These are phyloP conservation scores for Podospora fimiseda DNA, from an alignment of 495 filamentous ascomycete genomes.

Conservation along the genomic window DNA sequence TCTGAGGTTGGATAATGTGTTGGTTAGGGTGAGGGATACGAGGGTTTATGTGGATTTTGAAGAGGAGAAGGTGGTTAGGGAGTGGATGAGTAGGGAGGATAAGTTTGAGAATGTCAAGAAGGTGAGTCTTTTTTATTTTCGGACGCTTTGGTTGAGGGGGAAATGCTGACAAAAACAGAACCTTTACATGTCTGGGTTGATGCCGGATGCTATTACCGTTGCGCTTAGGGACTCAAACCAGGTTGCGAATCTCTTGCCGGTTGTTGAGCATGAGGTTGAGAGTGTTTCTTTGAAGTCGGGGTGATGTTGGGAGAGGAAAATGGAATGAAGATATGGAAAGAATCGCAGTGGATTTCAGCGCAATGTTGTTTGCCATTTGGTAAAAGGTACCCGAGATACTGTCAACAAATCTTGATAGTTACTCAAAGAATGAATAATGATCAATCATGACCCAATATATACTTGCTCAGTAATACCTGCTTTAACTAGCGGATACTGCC, in stretches of 20 bases:
- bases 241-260: constrained; percentile 63
- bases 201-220: constrained; percentile 64
- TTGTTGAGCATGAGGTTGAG: constrained; percentile 53
- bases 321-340: background rate
- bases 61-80: constrained; percentile 72
- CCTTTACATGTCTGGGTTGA: constrained; percentile 54
- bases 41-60: constrained; percentile 87
- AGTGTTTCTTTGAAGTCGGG: constrained; percentile 31
- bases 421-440: too few species aligned
- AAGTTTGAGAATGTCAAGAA: constrained; percentile 69
- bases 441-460: too few species aligned
- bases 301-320: background rate
- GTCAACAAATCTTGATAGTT: too few species aligned
- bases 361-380: too few species aligned
- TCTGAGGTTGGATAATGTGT: constrained; percentile 83
- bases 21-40: constrained; percentile 83
- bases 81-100: constrained; percentile 80
- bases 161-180: constrained; percentile 42
- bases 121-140: constrained; percentile 42
- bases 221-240: constrained; percentile 79
- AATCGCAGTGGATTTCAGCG: background rate
- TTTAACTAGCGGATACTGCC: too few species aligned
- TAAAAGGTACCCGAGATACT: too few species aligned
- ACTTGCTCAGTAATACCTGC: too few species aligned
- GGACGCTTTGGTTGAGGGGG: background rate